A percentile compares a stretch with the other conserved stretches of the same genome.
Evolutionary conservation across 108 stramenopile genomes (phyloP).

Genomic region (Skeletonema marinoi): DNA sequence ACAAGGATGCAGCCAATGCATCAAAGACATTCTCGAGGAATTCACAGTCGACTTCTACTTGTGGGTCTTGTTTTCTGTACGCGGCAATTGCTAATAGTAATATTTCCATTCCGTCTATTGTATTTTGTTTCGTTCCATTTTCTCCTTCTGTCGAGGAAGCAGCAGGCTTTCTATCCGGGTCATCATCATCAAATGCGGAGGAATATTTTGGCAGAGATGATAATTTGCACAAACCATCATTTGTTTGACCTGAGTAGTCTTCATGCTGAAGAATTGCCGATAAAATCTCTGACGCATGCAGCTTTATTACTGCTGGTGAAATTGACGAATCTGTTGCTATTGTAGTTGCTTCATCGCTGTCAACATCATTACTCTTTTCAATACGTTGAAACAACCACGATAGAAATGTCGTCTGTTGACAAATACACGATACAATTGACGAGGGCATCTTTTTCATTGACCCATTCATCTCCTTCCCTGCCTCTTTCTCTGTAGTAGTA

Average conservation of each 20-base stretch:
- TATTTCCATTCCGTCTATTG: constrained; percentile 70
- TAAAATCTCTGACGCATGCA: constrained; percentile 58
- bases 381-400: constrained; percentile 65
- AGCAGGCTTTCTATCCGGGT: constrained; percentile 1
- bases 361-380: constrained; percentile 13
- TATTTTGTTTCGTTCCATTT: background rate
- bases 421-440: constrained; percentile 54
- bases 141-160: background rate
- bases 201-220: constrained; percentile 20
- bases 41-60: constrained; percentile 68
- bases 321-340: constrained; percentile 5
- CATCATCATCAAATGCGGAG: constrained; percentile 25
- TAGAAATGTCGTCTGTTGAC: constrained; percentile 57
- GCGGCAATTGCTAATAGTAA: constrained; percentile 61
- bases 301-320: constrained; percentile 28
- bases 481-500: background rate
- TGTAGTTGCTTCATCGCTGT: background rate
- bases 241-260: constrained; percentile 44
- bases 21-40: constrained; percentile 72
- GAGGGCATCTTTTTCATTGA: background rate
- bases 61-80: constrained; percentile 69
- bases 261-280: constrained; percentile 67
- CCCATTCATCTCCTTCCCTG: background rate
- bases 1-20: constrained; percentile 56
- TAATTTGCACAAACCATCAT: constrained; percentile 30